A percentile compares a stretch with the other conserved stretches of the same genome.
Conservation (phyloP, 2,329 filamentous ascomycete species). For the Alternaria consortialis region DNA sequence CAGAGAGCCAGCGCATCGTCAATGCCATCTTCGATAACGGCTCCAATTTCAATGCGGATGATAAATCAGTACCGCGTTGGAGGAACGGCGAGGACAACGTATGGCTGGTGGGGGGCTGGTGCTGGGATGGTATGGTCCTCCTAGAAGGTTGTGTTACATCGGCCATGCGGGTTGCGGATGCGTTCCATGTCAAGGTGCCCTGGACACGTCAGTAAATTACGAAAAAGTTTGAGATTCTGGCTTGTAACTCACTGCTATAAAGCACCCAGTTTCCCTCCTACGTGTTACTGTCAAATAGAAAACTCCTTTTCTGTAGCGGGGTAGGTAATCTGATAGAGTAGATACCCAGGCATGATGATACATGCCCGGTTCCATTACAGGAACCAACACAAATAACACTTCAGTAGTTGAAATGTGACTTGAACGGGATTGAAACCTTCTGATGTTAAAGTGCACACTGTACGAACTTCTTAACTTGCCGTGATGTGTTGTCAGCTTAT, state of each 20-base stretch:
- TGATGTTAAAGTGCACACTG: neutral
- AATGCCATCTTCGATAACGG: constrained; percentile 55
- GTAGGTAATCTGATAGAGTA: neutral
- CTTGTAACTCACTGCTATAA: neutral
- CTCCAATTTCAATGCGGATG: constrained; percentile 12
- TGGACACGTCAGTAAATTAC: constrained; percentile 24
- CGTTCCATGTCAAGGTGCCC: constrained; percentile 59
- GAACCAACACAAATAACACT: neutral
- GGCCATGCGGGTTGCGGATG: constrained; percentile 64
- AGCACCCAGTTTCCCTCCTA: neutral
- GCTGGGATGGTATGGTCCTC: constrained; percentile 71
- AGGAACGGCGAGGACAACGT: constrained; percentile 64
- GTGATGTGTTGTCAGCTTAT: neutral
- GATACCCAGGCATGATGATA: neutral
- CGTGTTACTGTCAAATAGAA: neutral
- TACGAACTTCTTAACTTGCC: neutral
- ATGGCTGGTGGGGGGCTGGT: constrained; percentile 68
- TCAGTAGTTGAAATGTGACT: neutral
- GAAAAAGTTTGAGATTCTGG: neutral
- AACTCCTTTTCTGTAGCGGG: neutral
- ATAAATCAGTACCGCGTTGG: constrained; percentile 52
- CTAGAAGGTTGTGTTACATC: constrained; percentile 69
- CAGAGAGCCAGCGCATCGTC: constrained; percentile 59
- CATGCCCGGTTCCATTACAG: neutral
- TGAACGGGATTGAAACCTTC: neutral